phyloP scores from a whole-genome alignment of 176 grass and related monocot genomes.

The Dendrocalamus sinicus region DNA sequence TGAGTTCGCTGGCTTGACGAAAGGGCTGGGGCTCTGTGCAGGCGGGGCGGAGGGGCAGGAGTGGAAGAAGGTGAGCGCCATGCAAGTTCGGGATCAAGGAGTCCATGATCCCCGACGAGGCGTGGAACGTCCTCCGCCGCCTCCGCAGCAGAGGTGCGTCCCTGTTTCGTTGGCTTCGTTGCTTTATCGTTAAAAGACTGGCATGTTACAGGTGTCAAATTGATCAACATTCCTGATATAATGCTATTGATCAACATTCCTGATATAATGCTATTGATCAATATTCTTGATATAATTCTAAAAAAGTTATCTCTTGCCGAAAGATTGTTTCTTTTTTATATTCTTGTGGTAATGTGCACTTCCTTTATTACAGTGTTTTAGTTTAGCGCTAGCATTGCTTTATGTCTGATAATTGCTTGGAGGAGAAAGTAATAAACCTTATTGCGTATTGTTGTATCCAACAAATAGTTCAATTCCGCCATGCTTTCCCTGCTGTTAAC shows the following conservation, averaged over 20 bases:
- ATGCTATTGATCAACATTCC: too few relatives aligned
- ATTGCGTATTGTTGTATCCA: neutral
- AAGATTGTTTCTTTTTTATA: neutral
- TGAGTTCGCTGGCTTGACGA: neutral
- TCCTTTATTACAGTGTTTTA: neutral
- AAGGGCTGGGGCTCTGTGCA: conserved; percentile 11
- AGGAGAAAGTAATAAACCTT: neutral
- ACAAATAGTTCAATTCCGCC: neutral
- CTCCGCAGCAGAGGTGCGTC: conserved; percentile 76
- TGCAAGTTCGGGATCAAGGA: conserved; percentile 71
- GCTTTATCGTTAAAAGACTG: neutral
- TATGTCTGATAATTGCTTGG: neutral
- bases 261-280: neutral
- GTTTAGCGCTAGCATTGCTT: neutral
- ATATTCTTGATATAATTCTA: too few relatives aligned
- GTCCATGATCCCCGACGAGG: conserved; percentile 84
- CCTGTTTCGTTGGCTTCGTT: neutral
- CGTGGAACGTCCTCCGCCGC: conserved; percentile 70
- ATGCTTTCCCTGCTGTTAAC: neutral
- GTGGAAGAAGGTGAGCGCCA: conserved; percentile 73
- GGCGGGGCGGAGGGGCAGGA: conserved; percentile 47
- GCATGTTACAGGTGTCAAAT: neutral
- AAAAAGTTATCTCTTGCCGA: neutral
- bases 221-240: neutral
- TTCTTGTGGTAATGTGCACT: neutral